A percentile compares a stretch with the other conserved stretches of the same genome.
phyloP scores from a whole-genome alignment of 805 yeast genomes.

The Maudiozyma serrabonitensis region DNA sequence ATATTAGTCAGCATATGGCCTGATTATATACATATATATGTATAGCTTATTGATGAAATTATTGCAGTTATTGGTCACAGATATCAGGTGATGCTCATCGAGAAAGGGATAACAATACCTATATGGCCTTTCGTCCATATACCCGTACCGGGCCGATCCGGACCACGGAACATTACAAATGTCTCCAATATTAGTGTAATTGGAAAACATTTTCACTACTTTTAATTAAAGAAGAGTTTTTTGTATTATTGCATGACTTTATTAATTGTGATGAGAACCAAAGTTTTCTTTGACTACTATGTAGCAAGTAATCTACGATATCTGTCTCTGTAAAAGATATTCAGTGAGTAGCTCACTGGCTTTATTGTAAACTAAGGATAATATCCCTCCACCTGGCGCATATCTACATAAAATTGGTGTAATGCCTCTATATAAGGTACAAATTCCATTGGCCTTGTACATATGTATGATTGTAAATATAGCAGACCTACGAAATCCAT shows the following conservation, averaged over 20 bases:
- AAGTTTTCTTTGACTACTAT: no score
- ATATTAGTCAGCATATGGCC: no score
- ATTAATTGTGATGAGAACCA: no score
- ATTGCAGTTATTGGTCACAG: background rate
- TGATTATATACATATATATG: no score
- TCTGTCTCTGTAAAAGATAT: background rate
- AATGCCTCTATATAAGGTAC: slow-evolving; percentile 88
- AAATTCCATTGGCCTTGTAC: slow-evolving; percentile 74
- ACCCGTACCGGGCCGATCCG: no score
- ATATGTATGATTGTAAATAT: slow-evolving; percentile 63
- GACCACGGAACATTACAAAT: background rate
- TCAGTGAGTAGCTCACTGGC: background rate
- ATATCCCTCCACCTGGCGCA: slow-evolving; percentile 97
- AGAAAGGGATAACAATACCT: no score
- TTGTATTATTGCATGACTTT: no score
- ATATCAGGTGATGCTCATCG: no score
- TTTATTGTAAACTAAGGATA: slow-evolving; percentile 82
- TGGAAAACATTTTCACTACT: no score
- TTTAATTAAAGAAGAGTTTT: no score
- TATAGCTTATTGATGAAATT: no score
- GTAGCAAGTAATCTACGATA: background rate
- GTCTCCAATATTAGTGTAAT: background rate
- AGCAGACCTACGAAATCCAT: slow-evolving; percentile 82
- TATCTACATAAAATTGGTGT: slow-evolving; percentile 90
- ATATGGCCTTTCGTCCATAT: no score